Evolutionary conservation across 805 yeast genomes (phyloP).

Genomic region (Lipomyces starkeyi): DNA sequence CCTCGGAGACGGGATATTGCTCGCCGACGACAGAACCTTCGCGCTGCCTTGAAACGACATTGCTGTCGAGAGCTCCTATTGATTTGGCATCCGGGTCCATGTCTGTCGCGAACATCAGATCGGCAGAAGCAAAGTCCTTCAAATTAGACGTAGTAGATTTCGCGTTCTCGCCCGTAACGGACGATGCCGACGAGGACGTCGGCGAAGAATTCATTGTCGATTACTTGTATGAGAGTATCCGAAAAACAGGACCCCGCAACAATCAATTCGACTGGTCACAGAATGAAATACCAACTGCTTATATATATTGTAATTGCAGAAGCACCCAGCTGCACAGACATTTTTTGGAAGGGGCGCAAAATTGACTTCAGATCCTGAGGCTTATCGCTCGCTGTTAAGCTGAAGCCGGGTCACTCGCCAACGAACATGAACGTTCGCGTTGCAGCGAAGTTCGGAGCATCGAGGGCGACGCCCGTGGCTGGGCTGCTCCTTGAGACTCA

Average conservation of each 20-base stretch:
- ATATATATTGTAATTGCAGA: not conserved
- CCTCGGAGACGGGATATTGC: not conserved
- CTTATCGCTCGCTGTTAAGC: too few relatives aligned
- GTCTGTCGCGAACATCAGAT: conserved; percentile 2
- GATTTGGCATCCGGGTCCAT: conserved; percentile 21
- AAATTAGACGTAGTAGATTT: not conserved
- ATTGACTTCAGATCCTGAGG: too few relatives aligned
- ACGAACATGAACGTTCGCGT: too few relatives aligned
- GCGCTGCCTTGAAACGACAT: conserved; percentile 11
- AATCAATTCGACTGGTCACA: not conserved
- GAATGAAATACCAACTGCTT: not conserved
- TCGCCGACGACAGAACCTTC: conserved; percentile 1
- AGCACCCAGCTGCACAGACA: not conserved
- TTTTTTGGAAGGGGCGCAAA: too few relatives aligned
- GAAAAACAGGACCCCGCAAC: not conserved
- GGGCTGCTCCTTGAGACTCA: not conserved
- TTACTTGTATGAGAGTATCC: not conserved
- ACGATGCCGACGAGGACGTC: not conserved
- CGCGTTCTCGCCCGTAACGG: not conserved
- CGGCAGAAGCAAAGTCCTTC: not conserved
- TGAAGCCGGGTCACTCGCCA: too few relatives aligned
- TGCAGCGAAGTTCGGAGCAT: not conserved
- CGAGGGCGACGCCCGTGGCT: not conserved
- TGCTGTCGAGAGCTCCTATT: conserved; percentile 11
- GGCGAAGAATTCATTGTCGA: conserved; percentile 1